Percentiles rank a stretch among this genome's conserved stretches.
Conservation (phyloP, 352 stramenopile genomes). For the Phytophthora citrophthora region DNA sequence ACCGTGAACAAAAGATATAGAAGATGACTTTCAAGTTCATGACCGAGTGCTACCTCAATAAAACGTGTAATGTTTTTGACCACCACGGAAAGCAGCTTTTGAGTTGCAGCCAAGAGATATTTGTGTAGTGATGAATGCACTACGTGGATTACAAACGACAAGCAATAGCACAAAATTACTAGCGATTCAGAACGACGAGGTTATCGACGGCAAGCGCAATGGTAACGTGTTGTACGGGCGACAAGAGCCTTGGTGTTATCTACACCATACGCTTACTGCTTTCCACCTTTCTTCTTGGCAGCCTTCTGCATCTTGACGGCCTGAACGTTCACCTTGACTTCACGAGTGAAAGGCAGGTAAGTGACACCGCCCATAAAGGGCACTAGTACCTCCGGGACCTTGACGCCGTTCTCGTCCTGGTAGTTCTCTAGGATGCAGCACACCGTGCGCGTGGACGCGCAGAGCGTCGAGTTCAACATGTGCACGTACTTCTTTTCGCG, state of each 20-base stretch:
- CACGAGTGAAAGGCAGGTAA: conserved; percentile 98
- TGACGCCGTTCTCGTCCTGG: conserved; percentile 97
- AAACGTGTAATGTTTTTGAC: too few relatives aligned
- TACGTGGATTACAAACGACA: conserved; percentile 20
- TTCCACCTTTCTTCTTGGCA: conserved; percentile 91
- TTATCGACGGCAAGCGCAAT: conserved; percentile 24
- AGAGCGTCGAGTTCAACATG: conserved; percentile 99
- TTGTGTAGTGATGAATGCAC: conserved; percentile 8
- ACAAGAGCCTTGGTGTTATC: conserved; percentile 20
- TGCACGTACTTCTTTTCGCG: conserved; percentile 98
- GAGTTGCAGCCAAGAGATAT: too few relatives aligned
- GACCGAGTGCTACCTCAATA: not conserved
- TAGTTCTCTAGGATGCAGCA: conserved; percentile 99
- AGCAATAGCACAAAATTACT: conserved; percentile 18
- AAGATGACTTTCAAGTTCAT: conserved; percentile 6
- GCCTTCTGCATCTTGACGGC: conserved; percentile 96
- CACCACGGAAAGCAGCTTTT: too few relatives aligned
- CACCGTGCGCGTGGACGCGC: conserved; percentile 98
- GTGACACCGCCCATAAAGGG: conserved; percentile 98
- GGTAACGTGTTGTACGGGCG: conserved; percentile 24
- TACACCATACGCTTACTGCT: conserved; percentile 54
- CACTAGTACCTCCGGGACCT: conserved; percentile 97
- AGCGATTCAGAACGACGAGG: conserved; percentile 14
- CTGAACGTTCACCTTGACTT: conserved; percentile 92
- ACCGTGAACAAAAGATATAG: not conserved